Evolutionary conservation across 148 eudicot genomes (phyloP).

Genomic region (Chenopodium album): DNA sequence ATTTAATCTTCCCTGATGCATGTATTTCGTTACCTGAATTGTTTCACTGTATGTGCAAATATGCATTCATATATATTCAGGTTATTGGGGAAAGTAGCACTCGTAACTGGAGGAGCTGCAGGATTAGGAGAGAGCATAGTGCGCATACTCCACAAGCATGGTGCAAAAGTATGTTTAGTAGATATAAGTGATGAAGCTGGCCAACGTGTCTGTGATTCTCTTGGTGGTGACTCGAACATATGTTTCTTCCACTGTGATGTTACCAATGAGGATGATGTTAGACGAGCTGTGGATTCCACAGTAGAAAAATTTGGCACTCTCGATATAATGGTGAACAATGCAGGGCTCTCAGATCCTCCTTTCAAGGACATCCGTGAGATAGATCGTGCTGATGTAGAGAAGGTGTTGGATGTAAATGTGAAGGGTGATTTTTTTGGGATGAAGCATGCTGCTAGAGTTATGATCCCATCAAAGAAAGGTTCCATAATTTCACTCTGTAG

Average conservation of each 20-base stretch:
- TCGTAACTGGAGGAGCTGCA: slow-evolving; percentile 89
- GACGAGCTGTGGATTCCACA: slow-evolving; percentile 60
- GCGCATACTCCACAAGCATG: slow-evolving; percentile 73
- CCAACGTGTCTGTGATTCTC: slow-evolving; percentile 43
- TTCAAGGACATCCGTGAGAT: slow-evolving; percentile 60
- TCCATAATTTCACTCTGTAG: slow-evolving; percentile 69
- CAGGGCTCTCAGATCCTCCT: slow-evolving; percentile 57
- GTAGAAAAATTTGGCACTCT: slow-evolving; percentile 63
- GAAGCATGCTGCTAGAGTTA: slow-evolving; percentile 92
- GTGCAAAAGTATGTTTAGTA: slow-evolving; percentile 74
- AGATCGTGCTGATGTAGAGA: slow-evolving; percentile 54
- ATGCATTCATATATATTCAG: slow-evolving; percentile 29
- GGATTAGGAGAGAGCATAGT: slow-evolving; percentile 96
- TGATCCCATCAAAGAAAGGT: slow-evolving; percentile 82
- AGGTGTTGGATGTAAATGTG: slow-evolving; percentile 67
- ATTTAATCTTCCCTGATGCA: too few relatives aligned
- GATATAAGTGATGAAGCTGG: slow-evolving; percentile 72
- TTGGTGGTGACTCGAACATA: slow-evolving; percentile 35
- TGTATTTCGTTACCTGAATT: too few relatives aligned
- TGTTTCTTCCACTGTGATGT: slow-evolving; percentile 72
- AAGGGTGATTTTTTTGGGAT: slow-evolving; percentile 81
- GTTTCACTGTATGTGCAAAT: too few relatives aligned
- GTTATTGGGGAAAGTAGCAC: slow-evolving; percentile 77
- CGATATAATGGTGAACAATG: slow-evolving; percentile 89
- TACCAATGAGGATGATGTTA: slow-evolving; percentile 59